Evolutionary conservation across 495 filamentous ascomycete genomes (phyloP).

Genomic region (Bacidia gigantensis): DNA sequence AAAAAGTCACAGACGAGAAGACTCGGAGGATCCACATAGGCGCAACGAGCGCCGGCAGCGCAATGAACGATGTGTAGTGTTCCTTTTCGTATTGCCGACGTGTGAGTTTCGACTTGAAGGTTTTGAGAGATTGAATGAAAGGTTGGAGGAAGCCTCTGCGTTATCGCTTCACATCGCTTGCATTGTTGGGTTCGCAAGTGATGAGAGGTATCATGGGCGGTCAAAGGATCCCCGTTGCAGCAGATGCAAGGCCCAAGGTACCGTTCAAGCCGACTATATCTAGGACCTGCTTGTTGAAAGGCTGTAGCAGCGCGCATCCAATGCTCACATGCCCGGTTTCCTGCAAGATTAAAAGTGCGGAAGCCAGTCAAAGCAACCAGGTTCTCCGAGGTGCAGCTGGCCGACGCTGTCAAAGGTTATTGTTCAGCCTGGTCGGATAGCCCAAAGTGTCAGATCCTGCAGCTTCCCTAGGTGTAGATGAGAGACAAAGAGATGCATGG

Average conservation of each 20-base stretch:
- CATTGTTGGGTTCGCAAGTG: neutral
- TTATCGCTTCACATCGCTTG: slow-evolving; percentile 3
- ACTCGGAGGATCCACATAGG: slow-evolving; percentile 60
- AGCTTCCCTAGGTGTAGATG: neutral
- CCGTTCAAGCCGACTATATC: neutral
- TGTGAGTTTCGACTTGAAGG: too few relatives aligned
- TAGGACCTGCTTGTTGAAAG: neutral
- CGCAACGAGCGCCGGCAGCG: slow-evolving; percentile 12
- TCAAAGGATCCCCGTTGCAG: neutral
- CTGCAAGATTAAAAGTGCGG: neutral
- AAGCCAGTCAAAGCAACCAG: neutral
- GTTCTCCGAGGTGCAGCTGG: too few relatives aligned
- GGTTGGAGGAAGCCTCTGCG: neutral
- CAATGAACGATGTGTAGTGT: neutral
- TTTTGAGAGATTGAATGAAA: neutral
- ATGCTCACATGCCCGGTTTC: neutral
- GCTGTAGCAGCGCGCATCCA: neutral
- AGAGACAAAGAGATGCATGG: neutral
- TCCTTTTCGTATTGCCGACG: neutral
- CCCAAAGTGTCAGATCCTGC: neutral
- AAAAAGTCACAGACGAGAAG: slow-evolving; percentile 62
- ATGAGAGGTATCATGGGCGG: neutral
- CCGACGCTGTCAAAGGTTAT: too few relatives aligned
- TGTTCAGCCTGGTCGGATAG: neutral
- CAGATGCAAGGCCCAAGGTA: neutral